phyloP scores from a whole-genome alignment of 2,329 filamentous ascomycete species.

The Phaeosphaeriaceae sp. region DNA sequence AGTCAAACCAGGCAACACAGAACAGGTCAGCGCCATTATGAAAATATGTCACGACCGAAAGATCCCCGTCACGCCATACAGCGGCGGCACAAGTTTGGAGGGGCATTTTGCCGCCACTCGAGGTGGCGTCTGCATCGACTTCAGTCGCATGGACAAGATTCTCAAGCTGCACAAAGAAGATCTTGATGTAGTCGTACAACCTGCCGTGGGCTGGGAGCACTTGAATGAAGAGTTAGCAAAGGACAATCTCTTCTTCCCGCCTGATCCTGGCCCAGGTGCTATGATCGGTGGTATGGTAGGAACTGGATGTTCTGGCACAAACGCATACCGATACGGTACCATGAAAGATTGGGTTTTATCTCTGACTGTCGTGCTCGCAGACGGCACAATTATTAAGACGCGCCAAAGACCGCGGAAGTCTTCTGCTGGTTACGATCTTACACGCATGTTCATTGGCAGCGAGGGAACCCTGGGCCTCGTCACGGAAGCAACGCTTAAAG shows the following conservation, averaged over 20 bases:
- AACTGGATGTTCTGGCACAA: constrained; percentile 80
- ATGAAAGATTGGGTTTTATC: constrained; percentile 94
- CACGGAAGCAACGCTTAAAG: constrained; percentile 87
- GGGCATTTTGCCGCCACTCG: constrained; percentile 85
- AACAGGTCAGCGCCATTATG: constrained; percentile 86
- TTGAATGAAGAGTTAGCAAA: constrained; percentile 80
- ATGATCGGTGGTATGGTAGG: constrained; percentile 92
- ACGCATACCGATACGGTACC: constrained; percentile 89
- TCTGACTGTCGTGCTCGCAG: constrained; percentile 85
- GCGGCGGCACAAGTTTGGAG: constrained; percentile 86
- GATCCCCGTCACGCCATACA: constrained; percentile 87
- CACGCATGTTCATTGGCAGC: constrained; percentile 85
- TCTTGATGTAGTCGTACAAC: constrained; percentile 62
- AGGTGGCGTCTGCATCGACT: constrained; percentile 86
- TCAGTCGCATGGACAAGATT: constrained; percentile 83
- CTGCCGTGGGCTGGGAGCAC: constrained; percentile 83
- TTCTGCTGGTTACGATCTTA: constrained; percentile 90
- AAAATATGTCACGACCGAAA: constrained; percentile 80
- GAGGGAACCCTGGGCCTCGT: constrained; percentile 92
- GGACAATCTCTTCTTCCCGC: constrained; percentile 83
- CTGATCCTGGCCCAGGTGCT: constrained; percentile 87
- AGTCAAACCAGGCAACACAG: constrained; percentile 77
- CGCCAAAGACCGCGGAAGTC: constrained; percentile 87
- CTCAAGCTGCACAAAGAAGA: constrained; percentile 75
- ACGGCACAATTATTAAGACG: constrained; percentile 89